These are phyloP conservation scores for Dryas alaskensis DNA, from an alignment of 306 rosid species.

Conservation along the genomic window DNA sequence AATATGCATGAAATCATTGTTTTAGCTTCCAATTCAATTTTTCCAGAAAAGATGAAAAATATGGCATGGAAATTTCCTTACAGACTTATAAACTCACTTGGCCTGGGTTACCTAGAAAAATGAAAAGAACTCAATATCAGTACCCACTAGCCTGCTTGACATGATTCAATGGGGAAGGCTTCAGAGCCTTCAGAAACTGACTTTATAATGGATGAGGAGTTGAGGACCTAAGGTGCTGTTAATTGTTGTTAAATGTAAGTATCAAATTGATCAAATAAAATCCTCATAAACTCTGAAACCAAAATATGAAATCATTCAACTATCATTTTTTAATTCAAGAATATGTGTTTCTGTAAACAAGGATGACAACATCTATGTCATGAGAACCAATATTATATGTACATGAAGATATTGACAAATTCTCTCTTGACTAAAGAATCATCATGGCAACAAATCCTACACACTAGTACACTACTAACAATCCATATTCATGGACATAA, in stretches of 20 bases:
- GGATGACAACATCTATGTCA: background rate
- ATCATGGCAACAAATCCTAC: slow-evolving; percentile 44
- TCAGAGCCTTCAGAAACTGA: too few species aligned
- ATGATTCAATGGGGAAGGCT: too few species aligned
- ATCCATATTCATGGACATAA: slow-evolving; percentile 30
- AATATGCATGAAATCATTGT: background rate
- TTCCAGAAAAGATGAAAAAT: too few species aligned
- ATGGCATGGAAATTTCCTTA: too few species aligned
- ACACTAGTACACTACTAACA: slow-evolving; percentile 35
- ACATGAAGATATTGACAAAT: slow-evolving; percentile 29
- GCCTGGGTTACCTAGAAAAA: too few species aligned
- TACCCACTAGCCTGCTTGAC: too few species aligned
- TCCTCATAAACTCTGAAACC: background rate
- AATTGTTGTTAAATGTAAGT: too few species aligned
- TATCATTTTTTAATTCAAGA: slow-evolving; percentile 15
- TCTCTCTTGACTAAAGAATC: slow-evolving; percentile 54
- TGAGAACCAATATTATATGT: slow-evolving; percentile 42
- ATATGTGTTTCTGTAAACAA: slow-evolving; percentile 20
- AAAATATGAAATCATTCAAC: slow-evolving; percentile 2
- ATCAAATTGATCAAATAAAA: background rate
- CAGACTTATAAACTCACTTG: too few species aligned
- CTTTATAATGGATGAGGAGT: too few species aligned
- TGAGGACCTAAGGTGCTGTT: too few species aligned
- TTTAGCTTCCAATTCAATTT: background rate
- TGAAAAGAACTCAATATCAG: too few species aligned